Percentiles rank a stretch among this genome's conserved stretches.
phyloP scores from a whole-genome alignment of 2,329 filamentous ascomycete genomes.

The Simplicillium sp. region DNA sequence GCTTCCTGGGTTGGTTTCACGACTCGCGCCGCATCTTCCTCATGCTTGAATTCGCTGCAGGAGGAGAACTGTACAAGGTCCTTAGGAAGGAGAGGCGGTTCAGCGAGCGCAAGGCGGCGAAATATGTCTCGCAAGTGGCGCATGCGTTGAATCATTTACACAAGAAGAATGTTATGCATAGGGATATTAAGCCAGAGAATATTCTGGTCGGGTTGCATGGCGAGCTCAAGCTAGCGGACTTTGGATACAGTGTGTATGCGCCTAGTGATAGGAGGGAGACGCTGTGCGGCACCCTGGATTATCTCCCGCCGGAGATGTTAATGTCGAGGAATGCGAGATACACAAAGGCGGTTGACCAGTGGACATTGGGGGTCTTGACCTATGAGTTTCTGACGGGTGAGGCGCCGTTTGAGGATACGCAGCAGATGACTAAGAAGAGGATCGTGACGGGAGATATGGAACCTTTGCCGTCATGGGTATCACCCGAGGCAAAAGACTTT shows the following conservation, averaged over 20 bases:
- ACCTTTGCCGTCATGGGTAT: conserved; percentile 9
- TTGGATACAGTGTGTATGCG: conserved; percentile 18
- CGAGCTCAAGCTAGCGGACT: conserved; percentile 18
- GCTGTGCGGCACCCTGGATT: conserved; percentile 17
- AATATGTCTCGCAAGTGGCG: conserved; percentile 83
- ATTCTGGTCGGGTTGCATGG: conserved; percentile 19
- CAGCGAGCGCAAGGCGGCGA: conserved; percentile 74
- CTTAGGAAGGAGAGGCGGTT: conserved; percentile 69
- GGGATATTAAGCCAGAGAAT: conserved; percentile 58
- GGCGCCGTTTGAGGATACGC: conserved; percentile 14
- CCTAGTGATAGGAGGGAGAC: conserved; percentile 13
- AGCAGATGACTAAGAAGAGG: conserved; percentile 9
- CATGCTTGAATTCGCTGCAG: conserved; percentile 76
- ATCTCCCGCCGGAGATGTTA: conserved; percentile 18
- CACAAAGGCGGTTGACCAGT: conserved; percentile 11
- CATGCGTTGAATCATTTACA: conserved; percentile 77
- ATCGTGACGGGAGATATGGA: conserved; percentile 13
- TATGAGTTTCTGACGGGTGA: conserved; percentile 15
- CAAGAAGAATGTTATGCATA: conserved; percentile 84
- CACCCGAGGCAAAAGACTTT: conserved; percentile 10
- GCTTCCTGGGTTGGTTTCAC: conserved; percentile 80
- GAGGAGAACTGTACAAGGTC: conserved; percentile 82
- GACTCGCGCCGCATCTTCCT: conserved; percentile 81
- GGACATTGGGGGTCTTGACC: conserved; percentile 14
- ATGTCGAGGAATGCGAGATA: conserved; percentile 6